These are phyloP conservation scores for Podospora comata DNA, from an alignment of 495 filamentous ascomycete species.

Conservation along the genomic window DNA sequence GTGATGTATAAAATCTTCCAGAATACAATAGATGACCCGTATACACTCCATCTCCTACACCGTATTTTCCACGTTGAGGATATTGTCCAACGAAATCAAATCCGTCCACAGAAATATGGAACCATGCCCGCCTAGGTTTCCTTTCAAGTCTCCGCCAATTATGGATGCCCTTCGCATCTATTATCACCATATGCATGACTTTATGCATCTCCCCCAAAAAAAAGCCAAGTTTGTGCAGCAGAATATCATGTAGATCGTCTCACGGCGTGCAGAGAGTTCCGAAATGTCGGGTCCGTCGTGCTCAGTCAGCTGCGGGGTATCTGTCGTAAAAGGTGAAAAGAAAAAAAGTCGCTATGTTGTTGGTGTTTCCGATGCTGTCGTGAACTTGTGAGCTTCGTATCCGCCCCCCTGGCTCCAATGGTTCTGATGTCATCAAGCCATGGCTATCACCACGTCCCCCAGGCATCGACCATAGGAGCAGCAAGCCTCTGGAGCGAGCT, in stretches of 20 bases:
- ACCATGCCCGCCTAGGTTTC: background rate
- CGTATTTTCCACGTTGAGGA: background rate
- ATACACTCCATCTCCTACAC: background rate
- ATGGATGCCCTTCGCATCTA: background rate
- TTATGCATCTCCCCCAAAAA: background rate
- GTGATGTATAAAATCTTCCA: background rate
- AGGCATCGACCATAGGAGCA: constrained; percentile 50
- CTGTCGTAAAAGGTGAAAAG: background rate
- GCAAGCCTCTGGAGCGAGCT: constrained; percentile 44
- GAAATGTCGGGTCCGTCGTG: background rate
- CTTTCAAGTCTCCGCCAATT: background rate
- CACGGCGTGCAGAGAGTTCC: background rate
- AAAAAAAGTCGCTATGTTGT: background rate
- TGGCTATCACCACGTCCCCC: constrained; percentile 45
- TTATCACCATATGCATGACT: background rate
- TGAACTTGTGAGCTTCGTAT: constrained; percentile 1
- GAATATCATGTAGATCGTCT: background rate
- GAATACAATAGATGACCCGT: background rate
- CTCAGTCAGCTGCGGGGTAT: constrained; percentile 1
- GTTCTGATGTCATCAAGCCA: constrained; percentile 21
- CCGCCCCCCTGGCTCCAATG: background rate
- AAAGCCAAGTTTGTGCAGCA: background rate
- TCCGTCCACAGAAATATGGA: background rate
- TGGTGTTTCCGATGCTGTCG: background rate
- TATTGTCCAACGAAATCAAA: background rate